A percentile compares a stretch with the other conserved stretches of the same genome.
These are phyloP conservation scores for Neopestalotiopsis rosae DNA, from an alignment of 2,329 filamentous ascomycete species.

Conservation along the genomic window DNA sequence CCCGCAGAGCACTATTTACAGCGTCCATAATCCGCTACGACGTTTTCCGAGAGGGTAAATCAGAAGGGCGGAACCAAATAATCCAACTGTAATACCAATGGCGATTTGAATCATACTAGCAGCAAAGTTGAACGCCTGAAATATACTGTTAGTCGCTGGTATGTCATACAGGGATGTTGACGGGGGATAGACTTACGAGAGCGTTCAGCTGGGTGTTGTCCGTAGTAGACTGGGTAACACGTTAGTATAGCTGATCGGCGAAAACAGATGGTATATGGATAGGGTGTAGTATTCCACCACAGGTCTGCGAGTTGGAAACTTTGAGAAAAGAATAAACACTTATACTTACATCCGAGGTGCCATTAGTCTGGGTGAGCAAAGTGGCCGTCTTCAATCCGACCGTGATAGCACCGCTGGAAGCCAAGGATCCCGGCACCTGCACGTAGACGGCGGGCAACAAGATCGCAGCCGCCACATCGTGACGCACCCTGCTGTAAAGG, in stretches of 20 bases:
- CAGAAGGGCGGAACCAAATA: slow-evolving; percentile 61
- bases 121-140: slow-evolving; percentile 53
- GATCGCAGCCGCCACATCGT: slow-evolving; percentile 54
- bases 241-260: neutral
- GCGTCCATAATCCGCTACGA: slow-evolving; percentile 55
- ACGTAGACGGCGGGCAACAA: slow-evolving; percentile 54
- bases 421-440: slow-evolving; percentile 53
- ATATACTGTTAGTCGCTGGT: neutral
- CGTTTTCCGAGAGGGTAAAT: slow-evolving; percentile 63
- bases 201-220: slow-evolving; percentile 9
- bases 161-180: too few species aligned
- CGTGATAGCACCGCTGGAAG: slow-evolving; percentile 50
- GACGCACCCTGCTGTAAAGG: slow-evolving; percentile 66
- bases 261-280: neutral
- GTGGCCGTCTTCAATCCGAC: slow-evolving; percentile 52
- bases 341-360: neutral
- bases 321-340: neutral
- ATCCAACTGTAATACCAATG: slow-evolving; percentile 65
- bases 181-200: neutral
- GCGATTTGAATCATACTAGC: slow-evolving; percentile 67
- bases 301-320: neutral
- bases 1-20: neutral
- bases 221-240: neutral
- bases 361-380: slow-evolving; percentile 44
- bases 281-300: neutral